Evolutionary conservation across 768 basidiomycete genomes (phyloP).

Genomic region (Hypholoma sublateritium): DNA sequence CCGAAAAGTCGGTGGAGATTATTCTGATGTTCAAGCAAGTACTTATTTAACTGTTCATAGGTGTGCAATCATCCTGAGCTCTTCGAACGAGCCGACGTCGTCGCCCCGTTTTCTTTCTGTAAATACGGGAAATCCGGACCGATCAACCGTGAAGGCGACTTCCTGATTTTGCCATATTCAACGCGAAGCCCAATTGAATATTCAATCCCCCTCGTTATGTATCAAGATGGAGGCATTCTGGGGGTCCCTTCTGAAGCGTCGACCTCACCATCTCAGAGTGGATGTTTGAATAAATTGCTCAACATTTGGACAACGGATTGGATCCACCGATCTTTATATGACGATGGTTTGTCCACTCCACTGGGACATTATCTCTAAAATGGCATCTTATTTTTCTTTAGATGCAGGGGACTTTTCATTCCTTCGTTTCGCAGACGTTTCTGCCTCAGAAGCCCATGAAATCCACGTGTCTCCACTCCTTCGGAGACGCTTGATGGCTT

Average conservation of each 20-base stretch:
- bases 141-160: slow-evolving; percentile 86
- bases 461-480: slow-evolving; percentile 64
- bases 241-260: slow-evolving; percentile 61
- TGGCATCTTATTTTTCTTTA: slow-evolving; percentile 2
- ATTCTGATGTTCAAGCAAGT: background rate
- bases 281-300: slow-evolving; percentile 64
- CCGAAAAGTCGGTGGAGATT: slow-evolving; percentile 68
- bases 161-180: slow-evolving; percentile 80
- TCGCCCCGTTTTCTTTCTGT: slow-evolving; percentile 89
- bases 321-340: slow-evolving; percentile 68
- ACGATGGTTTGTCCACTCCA: slow-evolving; percentile 45
- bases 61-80: slow-evolving; percentile 99
- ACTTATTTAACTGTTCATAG: slow-evolving; percentile 31
- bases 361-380: background rate
- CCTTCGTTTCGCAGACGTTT: slow-evolving; percentile 62
- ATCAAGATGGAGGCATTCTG: slow-evolving; percentile 73
- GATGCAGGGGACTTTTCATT: slow-evolving; percentile 73
- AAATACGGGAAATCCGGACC: slow-evolving; percentile 79
- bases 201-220: slow-evolving; percentile 71
- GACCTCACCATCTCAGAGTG: slow-evolving; percentile 45
- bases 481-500: slow-evolving; percentile 47
- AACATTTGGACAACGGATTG: slow-evolving; percentile 91
- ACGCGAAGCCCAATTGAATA: slow-evolving; percentile 86
- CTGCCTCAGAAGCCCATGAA: slow-evolving; percentile 63
- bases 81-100: slow-evolving; percentile 95